These are phyloP conservation scores for Diaporthe humulicola DNA, from an alignment of 2,329 filamentous ascomycete genomes.

Conservation along the genomic window DNA sequence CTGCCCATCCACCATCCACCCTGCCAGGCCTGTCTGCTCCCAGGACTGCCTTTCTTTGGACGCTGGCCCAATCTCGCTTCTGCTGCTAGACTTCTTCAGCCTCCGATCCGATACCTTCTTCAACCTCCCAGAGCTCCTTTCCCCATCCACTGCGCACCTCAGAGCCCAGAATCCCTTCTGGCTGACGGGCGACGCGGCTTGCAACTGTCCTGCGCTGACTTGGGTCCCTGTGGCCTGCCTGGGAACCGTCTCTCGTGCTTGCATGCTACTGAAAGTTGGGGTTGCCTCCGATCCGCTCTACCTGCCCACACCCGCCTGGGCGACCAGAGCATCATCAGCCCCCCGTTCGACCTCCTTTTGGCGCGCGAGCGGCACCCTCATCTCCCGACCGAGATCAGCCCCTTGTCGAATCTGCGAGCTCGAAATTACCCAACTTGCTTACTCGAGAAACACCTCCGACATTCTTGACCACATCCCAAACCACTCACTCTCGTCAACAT, in stretches of 20 bases:
- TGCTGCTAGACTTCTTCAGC: slow-evolving; percentile 61
- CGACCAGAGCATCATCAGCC: slow-evolving; percentile 30
- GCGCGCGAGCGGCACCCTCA: slow-evolving; percentile 33
- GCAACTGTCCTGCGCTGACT: slow-evolving; percentile 11
- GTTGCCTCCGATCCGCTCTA: slow-evolving; percentile 24
- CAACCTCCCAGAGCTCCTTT: slow-evolving; percentile 41
- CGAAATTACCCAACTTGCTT: slow-evolving; percentile 26
- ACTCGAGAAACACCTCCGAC: slow-evolving; percentile 11
- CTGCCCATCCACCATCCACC: slow-evolving; percentile 34
- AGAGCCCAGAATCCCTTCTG: slow-evolving; percentile 27
- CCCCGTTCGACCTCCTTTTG: slow-evolving; percentile 37
- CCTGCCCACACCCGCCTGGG: slow-evolving; percentile 14
- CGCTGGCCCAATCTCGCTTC: slow-evolving; percentile 61
- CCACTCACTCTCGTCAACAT: slow-evolving; percentile 19
- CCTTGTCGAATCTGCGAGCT: slow-evolving; percentile 32
- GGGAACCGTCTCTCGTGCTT: slow-evolving; percentile 13
- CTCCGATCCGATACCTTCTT: slow-evolving; percentile 56
- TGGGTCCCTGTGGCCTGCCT: slow-evolving; percentile 20
- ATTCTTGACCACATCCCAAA: slow-evolving; percentile 10
- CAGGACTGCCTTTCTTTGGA: slow-evolving; percentile 35
- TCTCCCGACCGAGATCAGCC: slow-evolving; percentile 35
- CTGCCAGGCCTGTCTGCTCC: slow-evolving; percentile 35
- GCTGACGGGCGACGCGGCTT: slow-evolving; percentile 30
- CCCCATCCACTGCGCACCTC: slow-evolving; percentile 24
- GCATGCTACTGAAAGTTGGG: slow-evolving; percentile 28